Conservation (phyloP, 306 rosid genomes). For the Inga oerstediana region DNA sequence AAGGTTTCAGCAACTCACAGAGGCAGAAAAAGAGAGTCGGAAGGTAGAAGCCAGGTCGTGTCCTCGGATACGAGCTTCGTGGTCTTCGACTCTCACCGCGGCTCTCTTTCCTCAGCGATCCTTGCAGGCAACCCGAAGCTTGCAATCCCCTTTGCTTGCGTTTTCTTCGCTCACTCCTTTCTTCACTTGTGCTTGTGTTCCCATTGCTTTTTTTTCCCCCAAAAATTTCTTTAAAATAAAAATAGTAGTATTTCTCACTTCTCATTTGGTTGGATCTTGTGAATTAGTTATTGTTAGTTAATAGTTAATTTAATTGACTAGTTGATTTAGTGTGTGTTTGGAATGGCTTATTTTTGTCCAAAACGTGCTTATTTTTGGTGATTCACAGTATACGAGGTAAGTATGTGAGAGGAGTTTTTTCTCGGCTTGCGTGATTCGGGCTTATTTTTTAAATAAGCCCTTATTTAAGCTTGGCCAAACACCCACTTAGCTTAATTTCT, state of each 20-base stretch:
- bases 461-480: too few species aligned
- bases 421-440: too few species aligned
- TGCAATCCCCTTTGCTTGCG: not conserved
- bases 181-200: not conserved
- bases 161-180: not conserved
- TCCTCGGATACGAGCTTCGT: not conserved
- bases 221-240: not conserved
- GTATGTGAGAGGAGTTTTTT: too few species aligned
- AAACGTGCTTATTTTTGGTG: too few species aligned
- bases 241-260: not conserved
- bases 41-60: not conserved
- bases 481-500: not conserved
- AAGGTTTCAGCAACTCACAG: conserved; percentile 25
- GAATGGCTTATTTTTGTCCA: too few species aligned
- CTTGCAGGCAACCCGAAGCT: conserved; percentile 1
- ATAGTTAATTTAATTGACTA: not conserved
- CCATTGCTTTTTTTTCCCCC: not conserved
- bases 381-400: too few species aligned
- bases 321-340: too few species aligned
- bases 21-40: not conserved
- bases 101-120: not conserved
- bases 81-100: conserved; percentile 11
- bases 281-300: not conserved
- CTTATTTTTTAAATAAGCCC: too few species aligned
- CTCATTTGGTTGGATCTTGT: not conserved